Evolutionary conservation across 805 yeast species (phyloP).

Genomic region (Phaffomyces opuntiae): DNA sequence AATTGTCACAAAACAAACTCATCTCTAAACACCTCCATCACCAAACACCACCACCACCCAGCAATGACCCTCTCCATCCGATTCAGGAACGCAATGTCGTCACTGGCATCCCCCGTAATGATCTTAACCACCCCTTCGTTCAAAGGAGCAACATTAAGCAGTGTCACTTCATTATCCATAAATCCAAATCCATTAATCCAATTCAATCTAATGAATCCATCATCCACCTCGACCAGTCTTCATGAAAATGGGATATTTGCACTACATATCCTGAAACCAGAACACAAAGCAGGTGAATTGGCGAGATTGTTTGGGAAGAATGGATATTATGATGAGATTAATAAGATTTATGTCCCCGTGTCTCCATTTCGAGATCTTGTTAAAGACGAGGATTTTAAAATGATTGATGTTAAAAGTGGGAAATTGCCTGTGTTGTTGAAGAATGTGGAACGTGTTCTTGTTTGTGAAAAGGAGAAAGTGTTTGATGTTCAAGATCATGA

Average conservation of each 20-base stretch:
- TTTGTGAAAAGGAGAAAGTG: conserved; percentile 49
- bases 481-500: conserved; percentile 77
- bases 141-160: conserved; percentile 81
- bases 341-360: conserved; percentile 18
- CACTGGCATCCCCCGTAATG: conserved; percentile 48
- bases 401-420: conserved; percentile 8
- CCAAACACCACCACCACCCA: too few relatives aligned
- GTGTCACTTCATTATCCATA: conserved; percentile 76
- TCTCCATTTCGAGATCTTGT: conserved; percentile 45
- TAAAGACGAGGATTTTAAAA: conserved; percentile 27
- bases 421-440: conserved; percentile 48
- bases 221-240: conserved; percentile 64
- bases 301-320: conserved; percentile 64
- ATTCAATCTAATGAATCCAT: conserved; percentile 83
- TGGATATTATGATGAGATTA: conserved; percentile 27
- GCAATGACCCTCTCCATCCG: neutral
- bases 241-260: conserved; percentile 58
- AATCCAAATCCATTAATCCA: conserved; percentile 73
- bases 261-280: conserved; percentile 68
- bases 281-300: conserved; percentile 42
- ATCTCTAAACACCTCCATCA: neutral
- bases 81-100: conserved; percentile 36
- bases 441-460: conserved; percentile 47
- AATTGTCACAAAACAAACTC: neutral
- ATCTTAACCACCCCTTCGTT: conserved; percentile 46